phyloP scores from a whole-genome alignment of 192 early-diverging fungal species.

The Coemansia sp. region DNA sequence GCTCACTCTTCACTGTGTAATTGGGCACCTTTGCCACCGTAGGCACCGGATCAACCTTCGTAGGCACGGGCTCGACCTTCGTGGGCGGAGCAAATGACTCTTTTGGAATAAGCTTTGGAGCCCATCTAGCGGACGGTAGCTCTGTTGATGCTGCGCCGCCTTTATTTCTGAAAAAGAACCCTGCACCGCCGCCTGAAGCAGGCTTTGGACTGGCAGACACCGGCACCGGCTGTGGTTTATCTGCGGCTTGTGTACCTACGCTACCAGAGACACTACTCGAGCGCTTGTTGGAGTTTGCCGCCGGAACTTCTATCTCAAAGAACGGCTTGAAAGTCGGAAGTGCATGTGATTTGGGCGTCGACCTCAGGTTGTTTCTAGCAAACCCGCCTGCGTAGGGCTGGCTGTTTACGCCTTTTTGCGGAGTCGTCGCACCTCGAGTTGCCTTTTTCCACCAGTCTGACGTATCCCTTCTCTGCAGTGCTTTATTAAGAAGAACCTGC shows the following conservation, averaged over 20 bases:
- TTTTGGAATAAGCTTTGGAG: slow-evolving; percentile 5
- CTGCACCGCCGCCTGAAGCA: background rate
- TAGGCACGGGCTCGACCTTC: background rate
- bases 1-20: background rate
- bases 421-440: background rate
- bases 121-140: slow-evolving; percentile 1
- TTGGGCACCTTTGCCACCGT: background rate
- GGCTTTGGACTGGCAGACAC: background rate
- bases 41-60: slow-evolving; percentile 1
- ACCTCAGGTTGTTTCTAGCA: background rate
- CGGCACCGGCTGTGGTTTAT: background rate
- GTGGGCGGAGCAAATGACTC: background rate
- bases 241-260: background rate
- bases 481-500: background rate
- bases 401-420: background rate
- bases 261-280: background rate
- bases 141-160: background rate
- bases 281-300: slow-evolving; percentile 1
- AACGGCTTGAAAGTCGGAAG: background rate
- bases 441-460: slow-evolving; percentile 2
- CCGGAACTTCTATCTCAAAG: background rate
- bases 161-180: background rate
- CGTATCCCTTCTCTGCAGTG: background rate
- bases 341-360: slow-evolving; percentile 1
- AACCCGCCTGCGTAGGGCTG: slow-evolving; percentile 5